Evolutionary conservation across 192 early-diverging fungal genomes (phyloP), one percentile per base, ranked within the genome.

Genomic region (Chytriomyces confervae): DNA sequence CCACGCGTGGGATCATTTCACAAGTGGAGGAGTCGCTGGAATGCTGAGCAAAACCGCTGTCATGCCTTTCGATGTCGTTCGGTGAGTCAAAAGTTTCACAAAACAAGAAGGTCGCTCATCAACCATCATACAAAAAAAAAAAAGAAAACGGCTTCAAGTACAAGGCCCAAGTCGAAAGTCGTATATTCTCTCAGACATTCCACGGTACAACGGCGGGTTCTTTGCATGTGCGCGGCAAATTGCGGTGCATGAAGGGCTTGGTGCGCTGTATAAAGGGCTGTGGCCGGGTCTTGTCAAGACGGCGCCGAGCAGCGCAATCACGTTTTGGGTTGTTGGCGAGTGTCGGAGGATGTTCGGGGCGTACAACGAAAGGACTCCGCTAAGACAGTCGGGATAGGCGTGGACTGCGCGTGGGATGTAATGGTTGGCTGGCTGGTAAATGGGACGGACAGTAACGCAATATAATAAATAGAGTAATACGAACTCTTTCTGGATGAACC

Each of bases 21-120:
- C 95, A 5, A 87, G 91, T 64, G 96, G 96, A 7, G 96, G 92
- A 6, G 47, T 92, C 4, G 91, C 95, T 0, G 95, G 95, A 0
- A 82, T 95, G 9, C 70, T 96, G 44, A 89, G 91, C 46, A 99
- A 99, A 78, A 89, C 92, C 0, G 91, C 83, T 4, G 91, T 97
- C 5, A 97, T 96, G 86, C 96, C 96, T 9, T 84, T 99, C 65
- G 97, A 99, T 81, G 87, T 96, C 49, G 91, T 96, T 23, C 74
- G 86, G 80, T 81, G 69, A 76, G 24, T 36, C 36, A 36, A 36
- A 36, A 36, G 2, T 2, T 36, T 36, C 36, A 36, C 36, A 36
- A 36, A 27, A 27, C 24, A 27, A 27, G 24, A 27, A 27, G 24
- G 24, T 0, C 23, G 16, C 43, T 36, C 1, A 11, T 50, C 72